Evolutionary conservation across 1,139 yeast genomes (phyloP).

Genomic region (Komagataea norvegica): DNA sequence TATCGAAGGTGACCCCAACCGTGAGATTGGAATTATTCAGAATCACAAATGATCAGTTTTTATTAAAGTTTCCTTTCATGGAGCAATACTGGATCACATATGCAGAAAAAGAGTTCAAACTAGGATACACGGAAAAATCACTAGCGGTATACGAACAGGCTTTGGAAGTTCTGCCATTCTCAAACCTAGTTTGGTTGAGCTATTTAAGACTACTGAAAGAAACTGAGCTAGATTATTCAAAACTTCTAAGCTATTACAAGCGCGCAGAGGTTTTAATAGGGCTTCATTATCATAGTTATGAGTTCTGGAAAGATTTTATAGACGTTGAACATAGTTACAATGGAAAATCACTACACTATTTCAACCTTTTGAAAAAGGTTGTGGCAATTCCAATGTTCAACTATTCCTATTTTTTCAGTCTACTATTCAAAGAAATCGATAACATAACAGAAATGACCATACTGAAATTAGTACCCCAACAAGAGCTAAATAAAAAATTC

Average conservation of each 20-base stretch:
- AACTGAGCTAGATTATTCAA: constrained; percentile 30
- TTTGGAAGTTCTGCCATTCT: constrained; percentile 45
- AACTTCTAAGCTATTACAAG: constrained; percentile 49
- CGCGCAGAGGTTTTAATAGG: constrained; percentile 64
- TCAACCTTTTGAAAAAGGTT: constrained; percentile 49
- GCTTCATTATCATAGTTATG: constrained; percentile 63
- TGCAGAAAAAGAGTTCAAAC: constrained; percentile 60
- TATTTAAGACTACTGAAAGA: constrained; percentile 55
- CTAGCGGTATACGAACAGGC: constrained; percentile 50
- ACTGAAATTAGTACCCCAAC: constrained; percentile 23
- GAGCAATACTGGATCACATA: constrained; percentile 79
- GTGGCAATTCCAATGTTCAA: constrained; percentile 76
- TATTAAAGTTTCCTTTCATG: constrained; percentile 60
- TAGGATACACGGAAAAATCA: constrained; percentile 51
- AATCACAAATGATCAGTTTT: constrained; percentile 49
- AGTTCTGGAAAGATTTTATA: constrained; percentile 72
- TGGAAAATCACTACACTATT: constrained; percentile 38
- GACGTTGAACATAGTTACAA: constrained; percentile 44
- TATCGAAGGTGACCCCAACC: constrained; percentile 42
- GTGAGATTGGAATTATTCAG: constrained; percentile 41
- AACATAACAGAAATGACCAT: constrained; percentile 32
- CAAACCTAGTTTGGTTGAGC: constrained; percentile 69
- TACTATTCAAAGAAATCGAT: constrained; percentile 41
- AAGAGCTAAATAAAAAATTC: constrained; percentile 29
- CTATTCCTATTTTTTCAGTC: constrained; percentile 54